Evolutionary conservation across 2,329 filamentous ascomycete genomes (phyloP).

Genomic region (Parastagonospora nodorum): DNA sequence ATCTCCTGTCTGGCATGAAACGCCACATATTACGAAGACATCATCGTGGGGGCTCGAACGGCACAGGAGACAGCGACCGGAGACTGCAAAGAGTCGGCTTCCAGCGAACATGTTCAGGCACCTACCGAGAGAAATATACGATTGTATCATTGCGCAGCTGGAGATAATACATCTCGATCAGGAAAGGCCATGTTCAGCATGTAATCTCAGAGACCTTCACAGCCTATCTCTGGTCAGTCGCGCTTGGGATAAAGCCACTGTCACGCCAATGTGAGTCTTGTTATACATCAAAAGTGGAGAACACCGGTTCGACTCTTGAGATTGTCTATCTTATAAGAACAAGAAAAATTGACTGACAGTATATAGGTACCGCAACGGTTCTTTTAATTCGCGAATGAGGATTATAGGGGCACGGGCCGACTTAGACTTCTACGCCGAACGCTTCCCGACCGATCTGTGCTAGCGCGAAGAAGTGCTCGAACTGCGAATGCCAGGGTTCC

Average conservation of each 20-base stretch:
- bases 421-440: constrained; percentile 61
- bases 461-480: constrained; percentile 60
- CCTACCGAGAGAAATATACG: constrained; percentile 60
- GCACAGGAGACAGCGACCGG: constrained; percentile 33
- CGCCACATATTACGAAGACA: constrained; percentile 38
- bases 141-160: constrained; percentile 59
- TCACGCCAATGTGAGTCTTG: constrained; percentile 53
- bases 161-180: constrained; percentile 49
- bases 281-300: neutral
- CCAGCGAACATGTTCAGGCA: constrained; percentile 49
- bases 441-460: constrained; percentile 55
- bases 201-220: constrained; percentile 60
- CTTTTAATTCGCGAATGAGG: constrained; percentile 55
- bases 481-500: constrained; percentile 58
- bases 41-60: constrained; percentile 48
- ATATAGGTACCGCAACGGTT: constrained; percentile 56
- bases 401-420: constrained; percentile 53
- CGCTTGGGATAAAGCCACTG: constrained; percentile 60
- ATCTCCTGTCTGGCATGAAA: constrained; percentile 11
- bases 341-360: constrained; percentile 1
- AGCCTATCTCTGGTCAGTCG: constrained; percentile 60
- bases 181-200: constrained; percentile 54
- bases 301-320: no score
- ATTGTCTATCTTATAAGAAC: neutral
- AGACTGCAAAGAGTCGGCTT: constrained; percentile 12